Evolutionary conservation across 106 monocot genomes (phyloP), one percentile per base, ranked within the genome.

Genomic region (Agapanthus africanus): DNA sequence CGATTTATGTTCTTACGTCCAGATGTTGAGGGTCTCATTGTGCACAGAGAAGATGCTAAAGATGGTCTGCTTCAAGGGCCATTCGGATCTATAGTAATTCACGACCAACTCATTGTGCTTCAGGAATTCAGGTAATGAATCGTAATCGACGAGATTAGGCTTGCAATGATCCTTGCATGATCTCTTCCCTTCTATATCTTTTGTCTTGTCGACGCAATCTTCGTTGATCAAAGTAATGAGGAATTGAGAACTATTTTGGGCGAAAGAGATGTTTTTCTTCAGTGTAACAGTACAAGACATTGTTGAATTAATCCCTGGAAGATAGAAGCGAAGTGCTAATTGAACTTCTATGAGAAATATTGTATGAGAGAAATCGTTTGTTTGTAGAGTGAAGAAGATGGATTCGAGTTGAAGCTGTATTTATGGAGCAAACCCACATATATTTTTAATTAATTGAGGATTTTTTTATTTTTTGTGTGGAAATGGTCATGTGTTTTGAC

Each of bases 11-110:
- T 33, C 79, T 87, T 82, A 91, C 91, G 91, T 83, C 87, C 91
- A 87, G 64, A 91, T 74, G 59, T 91, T 91, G 75, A 91, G 71
- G 30, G 91, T 91, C 72, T 91, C 91, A 54, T 87, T 91, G 71
- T 91, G 91, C 25, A 91, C 60, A 57, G 87, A 82, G 82, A 91
- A 91, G 66, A 85, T 65, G 78, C 87, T 91, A 40, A 76, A 67
- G 41, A 91, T 57, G 65, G 88, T 76, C 25, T 88, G 59, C 73
- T 83, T 85, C 70, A 77, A 52, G 2, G 91, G 91, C 91, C 91
- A 91, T 54, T 91, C 88, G 25, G 72, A 69, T 1, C 91, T 77
- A 78, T 91, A 91, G 69, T 88, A 74, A 15, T 65, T 59, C 21
- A 78, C 44, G 54, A 91, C 76, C 71, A 85, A 91, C 82, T 91